These are phyloP conservation scores for Myriosclerotinia scirpicola DNA, from an alignment of 2,329 filamentous ascomycete species.

Conservation along the genomic window DNA sequence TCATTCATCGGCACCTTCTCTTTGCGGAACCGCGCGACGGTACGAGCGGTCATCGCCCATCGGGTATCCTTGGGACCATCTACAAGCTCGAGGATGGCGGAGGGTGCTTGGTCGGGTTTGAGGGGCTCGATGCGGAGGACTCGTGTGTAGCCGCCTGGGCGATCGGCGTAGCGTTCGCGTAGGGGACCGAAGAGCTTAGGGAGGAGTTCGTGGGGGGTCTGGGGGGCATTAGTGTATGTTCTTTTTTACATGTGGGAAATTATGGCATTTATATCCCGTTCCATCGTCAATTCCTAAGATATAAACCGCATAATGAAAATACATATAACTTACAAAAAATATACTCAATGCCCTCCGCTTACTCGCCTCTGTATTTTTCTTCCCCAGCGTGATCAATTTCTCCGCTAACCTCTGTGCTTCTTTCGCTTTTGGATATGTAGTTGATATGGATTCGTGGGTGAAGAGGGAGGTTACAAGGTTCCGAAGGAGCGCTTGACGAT, in stretches of 20 bases:
- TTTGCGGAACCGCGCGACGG: slow-evolving; percentile 64
- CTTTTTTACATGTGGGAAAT: not conserved
- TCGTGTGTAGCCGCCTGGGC: slow-evolving; percentile 90
- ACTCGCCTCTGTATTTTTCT: slow-evolving; percentile 85
- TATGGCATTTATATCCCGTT: not conserved
- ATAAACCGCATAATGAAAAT: not conserved
- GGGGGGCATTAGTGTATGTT: slow-evolving; percentile 7
- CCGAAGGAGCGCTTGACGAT: slow-evolving; percentile 87
- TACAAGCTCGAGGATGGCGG: slow-evolving; percentile 90
- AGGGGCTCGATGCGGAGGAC: slow-evolving; percentile 89
- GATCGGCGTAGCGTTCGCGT: slow-evolving; percentile 70
- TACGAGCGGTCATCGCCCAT: slow-evolving; percentile 88
- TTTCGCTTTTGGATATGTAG: slow-evolving; percentile 95
- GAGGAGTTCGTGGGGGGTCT: slow-evolving; percentile 69
- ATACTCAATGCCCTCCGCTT: slow-evolving; percentile 73
- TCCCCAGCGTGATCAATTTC: slow-evolving; percentile 90
- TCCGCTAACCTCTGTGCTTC: slow-evolving; percentile 93
- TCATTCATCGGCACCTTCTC: slow-evolving; percentile 62
- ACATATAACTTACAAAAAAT: slow-evolving; percentile 70
- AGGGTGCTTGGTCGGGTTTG: slow-evolving; percentile 82
- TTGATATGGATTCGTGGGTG: slow-evolving; percentile 88
- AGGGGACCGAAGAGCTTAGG: slow-evolving; percentile 88
- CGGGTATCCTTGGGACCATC: slow-evolving; percentile 93
- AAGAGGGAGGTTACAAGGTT: slow-evolving; percentile 96
- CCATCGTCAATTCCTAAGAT: not conserved